Evolutionary conservation across 352 stramenopile species (phyloP), one percentile per base, ranked within the genome.

Genomic region (Phytophthora citricola): DNA sequence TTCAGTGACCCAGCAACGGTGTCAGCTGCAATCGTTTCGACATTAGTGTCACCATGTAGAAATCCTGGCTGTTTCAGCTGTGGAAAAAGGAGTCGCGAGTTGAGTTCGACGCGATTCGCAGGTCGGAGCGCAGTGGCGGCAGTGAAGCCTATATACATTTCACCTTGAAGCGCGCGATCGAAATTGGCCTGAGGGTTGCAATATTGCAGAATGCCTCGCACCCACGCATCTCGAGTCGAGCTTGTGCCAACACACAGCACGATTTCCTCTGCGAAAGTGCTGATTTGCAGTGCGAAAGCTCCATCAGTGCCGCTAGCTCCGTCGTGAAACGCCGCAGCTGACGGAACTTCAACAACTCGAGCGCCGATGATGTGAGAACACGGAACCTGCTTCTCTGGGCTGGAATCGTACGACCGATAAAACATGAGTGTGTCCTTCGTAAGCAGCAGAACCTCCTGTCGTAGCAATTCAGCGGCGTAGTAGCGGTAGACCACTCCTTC

Each of bases 401-500:
- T 72, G 0, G 78, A 80, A 24, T 80, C 87, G 54, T 79, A 90
- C 20, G 85, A 90, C 14, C 87, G 81, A 44, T 85, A 93, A 54
- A 92, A 92, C 5, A 83, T 62, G 24, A 95, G 69, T 1, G 66
- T 54, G 11, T 83, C 63, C 3, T 71, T 55, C 4, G 87, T 92
- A n/a, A 92, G 67, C 44, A 92, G 59, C 11, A 95, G 49, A 14
- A 92, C 84, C 36, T 95, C 87, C 55, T 95, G 87, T 11, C 87
- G 77, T n/a, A 91, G 50, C 1, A 93, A 39, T 14, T 78, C 66
- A 26, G 78, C 70, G 2, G 82, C 61, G 32, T 85, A 85, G 45
- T 88, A 94, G 27, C 85, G 85, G 43, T 92, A 91, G 24, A 91
- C 71, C 9, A 94, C 84, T 20, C 85, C 82, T 67, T 92, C 83